Evolutionary conservation across 371 early-diverging fungal genomes (phyloP), one percentile per base, ranked within the genome.

Genomic region (Chytridium lagenaria): DNA sequence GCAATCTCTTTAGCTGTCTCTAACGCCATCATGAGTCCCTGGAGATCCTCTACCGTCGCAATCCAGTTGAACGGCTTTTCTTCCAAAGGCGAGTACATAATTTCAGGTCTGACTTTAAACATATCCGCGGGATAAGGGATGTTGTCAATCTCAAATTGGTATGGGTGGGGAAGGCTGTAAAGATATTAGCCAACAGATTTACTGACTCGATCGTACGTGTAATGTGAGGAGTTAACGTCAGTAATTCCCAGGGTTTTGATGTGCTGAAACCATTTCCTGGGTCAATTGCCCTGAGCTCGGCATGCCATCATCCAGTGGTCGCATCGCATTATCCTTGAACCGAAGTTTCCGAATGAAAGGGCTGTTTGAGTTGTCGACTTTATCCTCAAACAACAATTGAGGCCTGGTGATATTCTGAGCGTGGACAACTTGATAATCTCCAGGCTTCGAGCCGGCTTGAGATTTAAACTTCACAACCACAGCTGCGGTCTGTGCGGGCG

Each of bases 101-200:
- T 81, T 30, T 90, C 91, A 3, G 90, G 86, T 1, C 78, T 51
- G 33, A 50, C 73, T 50, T 89, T 81, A 67, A 94, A 92, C 82
- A 94, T 83, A 49, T 81, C 84, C 2, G 80, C 73, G 0, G 98
- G 96, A 76, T 92, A 92, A n/a, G 88, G 83, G 39, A 94, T 75
- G 72, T 92, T 81, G 49, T 82, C 77, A 69, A 98, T 95, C 82
- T 99, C 99, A 74, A 91, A 91, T 68, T 88, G 88, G 77, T 99
- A 99, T 30, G 99, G 98, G 78, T 99, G 96, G 19, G 92, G 89
- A 49, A 90, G 80, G 26, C 76, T 74, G 19, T 10, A 28, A 40
- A 7, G 30, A 49, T 38, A 33, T 1, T 10, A 26, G 23, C n/a
- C 37, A 67, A 23, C 28, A 19, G 12, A 31, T 2, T 31, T 63